Base-by-base conservation (phyloP, 345 rosid species). In the Eucalyptus rudis region DNA sequence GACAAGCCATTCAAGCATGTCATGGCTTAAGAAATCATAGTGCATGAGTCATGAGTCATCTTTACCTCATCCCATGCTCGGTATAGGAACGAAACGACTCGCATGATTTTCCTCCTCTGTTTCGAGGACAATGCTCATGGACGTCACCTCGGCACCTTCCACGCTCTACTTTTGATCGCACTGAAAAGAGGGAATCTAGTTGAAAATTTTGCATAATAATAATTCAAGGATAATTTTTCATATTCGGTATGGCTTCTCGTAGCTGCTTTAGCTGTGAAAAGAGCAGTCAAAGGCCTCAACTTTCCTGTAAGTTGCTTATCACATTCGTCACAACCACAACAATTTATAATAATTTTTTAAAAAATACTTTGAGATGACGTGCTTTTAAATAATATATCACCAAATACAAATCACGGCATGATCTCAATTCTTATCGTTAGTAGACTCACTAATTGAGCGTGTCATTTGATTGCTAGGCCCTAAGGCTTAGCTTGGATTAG, bases 291-390 rank as follows among this genome's bases (percentile, higher is more conserved):
- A 15, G 11, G 33, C 19, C 19, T 16, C 40, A 64, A 31, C 76
- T 64, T 64, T 62, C 58, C 10, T 20, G 58, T 52, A 7, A 52
- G 58, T 20, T 52, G 58, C 58, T 71, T 2, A 29, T 0, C 36
- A 62, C 1, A 62, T 29, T 62, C 71, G 0, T 62, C 4, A 5
- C 68, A 7, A 6, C 16, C 2, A 16, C 68, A 6, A 3, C 68
- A 7, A 13, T 29, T 62, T 62, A 29, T 27, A 29, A 62, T 13
- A 7, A 7, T 52, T 29, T 62, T 13, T 29, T 13, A 29, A n/a
- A 13, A 62, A 62, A 3, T 8, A 15, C 17, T 29, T 25, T 0
- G 4, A 25, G 66, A 0, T 25, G 66, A 25, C 0, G 7, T 0
- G 0, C n/a, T 24, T 58, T 58, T 58, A 58, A 58, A 58, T 24